Evolutionary conservation across 2,329 filamentous ascomycete species (phyloP).

Genomic region (Dendrostoma leiphaemia): DNA sequence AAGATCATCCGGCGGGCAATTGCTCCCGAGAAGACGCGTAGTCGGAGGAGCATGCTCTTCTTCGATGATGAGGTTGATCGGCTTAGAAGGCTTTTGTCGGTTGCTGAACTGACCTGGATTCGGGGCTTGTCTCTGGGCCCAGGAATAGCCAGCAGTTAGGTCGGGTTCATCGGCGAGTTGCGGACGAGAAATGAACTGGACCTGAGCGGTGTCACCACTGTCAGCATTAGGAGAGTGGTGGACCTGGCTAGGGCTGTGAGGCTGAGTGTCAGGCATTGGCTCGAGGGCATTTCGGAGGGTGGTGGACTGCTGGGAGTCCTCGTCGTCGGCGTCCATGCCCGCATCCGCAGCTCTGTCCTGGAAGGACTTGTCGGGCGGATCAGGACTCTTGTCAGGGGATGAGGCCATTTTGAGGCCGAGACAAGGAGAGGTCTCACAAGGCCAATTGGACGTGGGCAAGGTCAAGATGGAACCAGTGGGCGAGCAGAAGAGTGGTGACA

Average conservation of each 20-base stretch:
- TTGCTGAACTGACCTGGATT: slow-evolving; percentile 12
- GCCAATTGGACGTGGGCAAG: no score
- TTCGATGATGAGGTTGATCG: neutral
- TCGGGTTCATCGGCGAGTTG: slow-evolving; percentile 1
- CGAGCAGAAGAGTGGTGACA: no score
- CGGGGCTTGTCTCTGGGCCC: slow-evolving; percentile 4
- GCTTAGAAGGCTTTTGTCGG: neutral
- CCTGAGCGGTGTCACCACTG: neutral
- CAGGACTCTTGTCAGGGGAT: neutral
- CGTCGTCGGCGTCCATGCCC: neutral
- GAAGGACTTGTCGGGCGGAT: neutral
- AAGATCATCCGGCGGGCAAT: neutral
- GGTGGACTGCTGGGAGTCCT: neutral
- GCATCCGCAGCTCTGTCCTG: neutral
- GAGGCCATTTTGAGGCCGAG: slow-evolving; percentile 3
- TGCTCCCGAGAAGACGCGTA: neutral
- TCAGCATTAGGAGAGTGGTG: neutral
- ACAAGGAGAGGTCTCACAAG: neutral
- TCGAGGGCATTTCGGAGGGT: neutral
- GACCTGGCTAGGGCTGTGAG: neutral
- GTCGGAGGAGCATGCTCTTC: neutral
- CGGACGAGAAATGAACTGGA: slow-evolving; percentile 7
- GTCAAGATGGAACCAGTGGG: neutral
- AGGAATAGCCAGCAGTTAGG: slow-evolving; percentile 9
- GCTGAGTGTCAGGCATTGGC: neutral